Conservation (phyloP, 305 asterid species). For the Striga hermonthica region DNA sequence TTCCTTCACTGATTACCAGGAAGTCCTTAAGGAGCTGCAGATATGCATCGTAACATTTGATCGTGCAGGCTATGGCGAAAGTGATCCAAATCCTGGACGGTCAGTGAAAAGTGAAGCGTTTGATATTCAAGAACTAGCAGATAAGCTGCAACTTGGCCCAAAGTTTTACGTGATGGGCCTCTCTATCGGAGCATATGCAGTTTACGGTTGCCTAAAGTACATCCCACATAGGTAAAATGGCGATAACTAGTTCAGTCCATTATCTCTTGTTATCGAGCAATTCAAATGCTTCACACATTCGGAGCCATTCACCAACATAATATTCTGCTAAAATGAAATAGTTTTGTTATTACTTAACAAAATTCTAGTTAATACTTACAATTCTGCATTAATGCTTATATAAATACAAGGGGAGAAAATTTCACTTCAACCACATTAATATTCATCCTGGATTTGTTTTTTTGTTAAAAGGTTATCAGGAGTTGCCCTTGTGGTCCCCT, state of each 20-base stretch:
- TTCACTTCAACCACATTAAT: not conserved
- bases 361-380: too few relatives aligned
- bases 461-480: constrained; percentile 37
- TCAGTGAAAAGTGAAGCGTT: constrained; percentile 56
- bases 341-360: too few relatives aligned
- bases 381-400: too few relatives aligned
- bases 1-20: constrained; percentile 34
- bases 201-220: constrained; percentile 52
- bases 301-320: too few relatives aligned
- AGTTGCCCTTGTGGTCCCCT: constrained; percentile 43
- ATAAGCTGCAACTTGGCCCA: constrained; percentile 49
- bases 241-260: not conserved
- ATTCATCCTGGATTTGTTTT: not conserved
- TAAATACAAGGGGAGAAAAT: too few relatives aligned
- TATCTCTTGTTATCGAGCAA: too few relatives aligned
- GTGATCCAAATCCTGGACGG: constrained; percentile 53
- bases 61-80: constrained; percentile 69
- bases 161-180: constrained; percentile 49
- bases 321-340: too few relatives aligned
- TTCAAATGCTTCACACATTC: too few relatives aligned
- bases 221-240: constrained; percentile 52
- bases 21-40: constrained; percentile 39
- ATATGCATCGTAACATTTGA: constrained; percentile 47
- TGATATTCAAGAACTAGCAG: constrained; percentile 64
- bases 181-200: constrained; percentile 52